phyloP scores from a whole-genome alignment of 257 asterid genomes.

The Nyctanthes arbortristis region DNA sequence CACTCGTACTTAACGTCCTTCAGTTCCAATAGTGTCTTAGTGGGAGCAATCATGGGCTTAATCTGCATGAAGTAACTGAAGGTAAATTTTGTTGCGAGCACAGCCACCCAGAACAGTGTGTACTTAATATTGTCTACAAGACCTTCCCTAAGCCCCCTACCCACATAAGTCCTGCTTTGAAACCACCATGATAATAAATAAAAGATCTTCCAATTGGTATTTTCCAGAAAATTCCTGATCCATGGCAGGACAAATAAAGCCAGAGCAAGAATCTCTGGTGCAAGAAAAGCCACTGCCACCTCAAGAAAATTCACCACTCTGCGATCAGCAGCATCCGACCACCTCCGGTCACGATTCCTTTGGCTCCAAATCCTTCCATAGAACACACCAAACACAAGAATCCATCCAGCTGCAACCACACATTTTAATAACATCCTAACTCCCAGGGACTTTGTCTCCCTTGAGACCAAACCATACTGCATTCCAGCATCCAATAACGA shows the following conservation, averaged over 20 bases:
- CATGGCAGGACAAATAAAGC: slow-evolving; percentile 72
- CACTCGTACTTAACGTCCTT: slow-evolving; percentile 55
- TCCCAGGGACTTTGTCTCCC: slow-evolving; percentile 75
- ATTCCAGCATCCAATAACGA: slow-evolving; percentile 93
- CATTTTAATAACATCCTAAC: slow-evolving; percentile 87
- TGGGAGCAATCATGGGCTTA: slow-evolving; percentile 80
- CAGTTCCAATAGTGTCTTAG: slow-evolving; percentile 51
- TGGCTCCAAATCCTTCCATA: slow-evolving; percentile 82
- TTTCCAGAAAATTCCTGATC: slow-evolving; percentile 76
- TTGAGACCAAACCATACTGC: slow-evolving; percentile 85
- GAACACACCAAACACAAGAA: slow-evolving; percentile 71
- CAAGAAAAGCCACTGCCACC: slow-evolving; percentile 70
- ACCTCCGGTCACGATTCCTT: slow-evolving; percentile 64
- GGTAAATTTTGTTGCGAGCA: slow-evolving; percentile 61
- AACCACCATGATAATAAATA: slow-evolving; percentile 85
- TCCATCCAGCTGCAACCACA: slow-evolving; percentile 77
- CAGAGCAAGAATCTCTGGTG: slow-evolving; percentile 79
- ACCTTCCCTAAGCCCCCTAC: slow-evolving; percentile 92
- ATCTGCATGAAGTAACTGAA: slow-evolving; percentile 88
- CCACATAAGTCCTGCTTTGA: slow-evolving; percentile 70
- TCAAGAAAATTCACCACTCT: slow-evolving; percentile 60
- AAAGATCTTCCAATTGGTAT: slow-evolving; percentile 59
- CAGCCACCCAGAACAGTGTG: slow-evolving; percentile 68
- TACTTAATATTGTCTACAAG: slow-evolving; percentile 74
- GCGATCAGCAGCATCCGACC: slow-evolving; percentile 76